Evolutionary conservation across 73 alveolate species (phyloP).

Genomic region (Uronychia binucleata): DNA sequence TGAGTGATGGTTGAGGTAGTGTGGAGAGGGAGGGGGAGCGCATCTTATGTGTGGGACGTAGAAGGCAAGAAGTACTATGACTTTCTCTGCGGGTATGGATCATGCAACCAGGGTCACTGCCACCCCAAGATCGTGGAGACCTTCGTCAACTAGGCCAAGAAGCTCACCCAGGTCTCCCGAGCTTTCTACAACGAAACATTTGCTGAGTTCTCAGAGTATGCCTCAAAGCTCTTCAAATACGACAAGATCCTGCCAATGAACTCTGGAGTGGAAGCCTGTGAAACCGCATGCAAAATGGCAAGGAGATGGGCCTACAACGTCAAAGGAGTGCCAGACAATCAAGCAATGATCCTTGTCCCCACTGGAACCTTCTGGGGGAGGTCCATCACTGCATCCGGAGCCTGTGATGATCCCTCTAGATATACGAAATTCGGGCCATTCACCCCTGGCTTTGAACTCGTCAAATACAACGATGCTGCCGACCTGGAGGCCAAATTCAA

Average conservation of each 20-base stretch:
- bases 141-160: conserved; percentile 79
- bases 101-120: conserved; percentile 96
- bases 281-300: conserved; percentile 92
- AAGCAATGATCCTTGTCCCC: conserved; percentile 76
- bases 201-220: conserved; percentile 73
- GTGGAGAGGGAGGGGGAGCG: conserved; percentile 76
- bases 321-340: conserved; percentile 83
- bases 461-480: conserved; percentile 79
- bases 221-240: conserved; percentile 81
- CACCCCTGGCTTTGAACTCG: conserved; percentile 85
- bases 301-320: conserved; percentile 96
- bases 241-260: conserved; percentile 91
- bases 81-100: conserved; percentile 93
- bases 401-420: conserved; percentile 88
- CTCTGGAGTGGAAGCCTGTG: conserved; percentile 97
- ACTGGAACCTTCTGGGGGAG: conserved; percentile 96
- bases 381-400: conserved; percentile 91
- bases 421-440: conserved; percentile 91
- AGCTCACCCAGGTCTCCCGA: conserved; percentile 78
- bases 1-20: too few relatives aligned
- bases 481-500: conserved; percentile 66
- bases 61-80: conserved; percentile 89
- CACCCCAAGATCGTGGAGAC: conserved; percentile 92
- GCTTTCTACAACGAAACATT: conserved; percentile 89
- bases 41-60: conserved; percentile 79